Conservation (phyloP, 2,329 filamentous ascomycete genomes). For the Myriosclerotinia curreyana region DNA sequence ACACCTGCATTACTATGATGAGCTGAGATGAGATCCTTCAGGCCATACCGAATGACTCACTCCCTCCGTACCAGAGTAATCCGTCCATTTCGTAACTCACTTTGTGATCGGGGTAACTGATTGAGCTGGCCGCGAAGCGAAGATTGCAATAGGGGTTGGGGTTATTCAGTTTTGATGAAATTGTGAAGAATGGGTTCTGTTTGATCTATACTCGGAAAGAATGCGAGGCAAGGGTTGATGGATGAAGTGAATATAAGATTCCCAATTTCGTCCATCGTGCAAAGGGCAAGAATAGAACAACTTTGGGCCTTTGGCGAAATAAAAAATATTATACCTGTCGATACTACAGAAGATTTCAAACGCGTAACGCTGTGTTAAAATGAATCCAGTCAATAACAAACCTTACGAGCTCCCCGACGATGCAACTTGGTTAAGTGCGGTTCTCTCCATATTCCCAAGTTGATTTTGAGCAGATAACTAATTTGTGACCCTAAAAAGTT, state of each 20-base stretch:
- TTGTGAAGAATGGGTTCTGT: not conserved
- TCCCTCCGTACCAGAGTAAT: no score
- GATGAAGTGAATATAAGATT: not conserved
- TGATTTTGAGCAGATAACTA: not conserved
- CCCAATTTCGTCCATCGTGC: not conserved
- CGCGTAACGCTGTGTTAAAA: not conserved
- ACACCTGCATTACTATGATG: not conserved
- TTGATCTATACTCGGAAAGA: not conserved
- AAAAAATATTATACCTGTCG: not conserved
- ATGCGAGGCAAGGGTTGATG: not conserved
- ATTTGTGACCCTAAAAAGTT: constrained; percentile 37
- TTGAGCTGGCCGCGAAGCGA: constrained; percentile 10
- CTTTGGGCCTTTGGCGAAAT: no score
- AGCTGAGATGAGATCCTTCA: not conserved
- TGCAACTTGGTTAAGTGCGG: constrained; percentile 7
- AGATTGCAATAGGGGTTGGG: not conserved
- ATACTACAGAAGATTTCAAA: not conserved
- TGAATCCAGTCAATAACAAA: constrained; percentile 12
- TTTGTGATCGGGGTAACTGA: constrained; percentile 1
- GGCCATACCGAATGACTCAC: constrained; percentile 1
- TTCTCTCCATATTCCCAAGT: not conserved
- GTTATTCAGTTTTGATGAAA: not conserved
- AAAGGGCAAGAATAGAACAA: not conserved
- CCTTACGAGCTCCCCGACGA: not conserved
- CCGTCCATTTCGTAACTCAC: not conserved